phyloP scores from a whole-genome alignment of 352 stramenopile species.

The Blastocystis sp. region DNA sequence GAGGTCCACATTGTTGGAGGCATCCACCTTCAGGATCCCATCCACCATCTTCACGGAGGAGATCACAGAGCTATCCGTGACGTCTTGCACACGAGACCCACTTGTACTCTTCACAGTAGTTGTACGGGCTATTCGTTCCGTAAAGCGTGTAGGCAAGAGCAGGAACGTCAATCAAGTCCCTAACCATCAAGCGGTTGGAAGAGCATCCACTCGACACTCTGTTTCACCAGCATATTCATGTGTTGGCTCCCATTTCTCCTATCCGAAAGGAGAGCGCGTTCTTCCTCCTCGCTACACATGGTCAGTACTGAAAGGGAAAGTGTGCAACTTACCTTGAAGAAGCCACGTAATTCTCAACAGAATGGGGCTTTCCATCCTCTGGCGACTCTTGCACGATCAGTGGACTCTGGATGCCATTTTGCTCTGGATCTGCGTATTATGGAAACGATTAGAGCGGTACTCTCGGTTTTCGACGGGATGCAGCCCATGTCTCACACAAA shows the following conservation, averaged over 20 bases:
- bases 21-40: conserved; percentile 33
- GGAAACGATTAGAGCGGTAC: conserved; percentile 2
- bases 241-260: conserved; percentile 45
- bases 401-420: not conserved
- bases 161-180: conserved; percentile 54
- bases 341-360: conserved; percentile 32
- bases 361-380: conserved; percentile 2
- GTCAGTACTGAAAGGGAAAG: not conserved
- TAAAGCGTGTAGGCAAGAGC: conserved; percentile 44
- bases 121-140: conserved; percentile 53
- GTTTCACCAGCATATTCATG: conserved; percentile 4
- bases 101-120: conserved; percentile 66
- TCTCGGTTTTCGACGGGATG: conserved; percentile 43
- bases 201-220: conserved; percentile 20
- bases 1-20: not conserved
- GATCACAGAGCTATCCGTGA: conserved; percentile 6
- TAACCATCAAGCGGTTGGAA: not conserved
- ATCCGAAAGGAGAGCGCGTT: not conserved
- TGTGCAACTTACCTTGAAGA: conserved; percentile 20
- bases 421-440: not conserved
- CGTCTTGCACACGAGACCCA: not conserved
- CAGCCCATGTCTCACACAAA: conserved; percentile 3
- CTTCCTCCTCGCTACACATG: conserved; percentile 13
- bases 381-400: not conserved
- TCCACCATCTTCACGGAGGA: conserved; percentile 36